These are phyloP conservation scores for Sambucus nigra DNA, from an alignment of 129 eudicot genomes.

Conservation along the genomic window DNA sequence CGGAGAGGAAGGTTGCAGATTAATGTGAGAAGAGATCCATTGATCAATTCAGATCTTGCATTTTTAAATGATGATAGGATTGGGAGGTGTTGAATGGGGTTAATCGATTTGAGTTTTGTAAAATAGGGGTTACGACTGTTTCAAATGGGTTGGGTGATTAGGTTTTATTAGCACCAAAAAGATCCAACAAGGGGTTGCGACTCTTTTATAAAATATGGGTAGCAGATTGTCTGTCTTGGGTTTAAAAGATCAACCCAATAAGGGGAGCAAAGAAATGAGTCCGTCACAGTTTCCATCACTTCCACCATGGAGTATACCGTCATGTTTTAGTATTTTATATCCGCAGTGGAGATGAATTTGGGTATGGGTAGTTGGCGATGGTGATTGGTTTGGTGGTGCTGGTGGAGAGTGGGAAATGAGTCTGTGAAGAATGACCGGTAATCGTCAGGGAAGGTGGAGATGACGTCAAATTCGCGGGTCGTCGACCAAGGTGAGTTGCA, in stretches of 20 bases:
- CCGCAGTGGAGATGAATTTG: conserved; percentile 33
- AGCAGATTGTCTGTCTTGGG: not conserved
- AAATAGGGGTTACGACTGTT: too few species aligned
- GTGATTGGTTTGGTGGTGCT: not conserved
- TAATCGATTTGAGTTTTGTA: too few species aligned
- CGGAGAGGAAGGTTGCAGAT: too few species aligned
- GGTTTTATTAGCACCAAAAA: too few species aligned
- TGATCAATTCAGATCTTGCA: too few species aligned
- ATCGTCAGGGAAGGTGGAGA: conserved; percentile 43
- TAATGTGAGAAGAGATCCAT: too few species aligned
- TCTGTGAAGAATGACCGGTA: conserved; percentile 41
- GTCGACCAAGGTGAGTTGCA: conserved; percentile 27
- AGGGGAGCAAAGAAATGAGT: conserved; percentile 15
- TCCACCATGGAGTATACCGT: conserved; percentile 13
- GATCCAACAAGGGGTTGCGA: too few species aligned
- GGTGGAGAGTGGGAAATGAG: conserved; percentile 33
- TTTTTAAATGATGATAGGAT: too few species aligned
- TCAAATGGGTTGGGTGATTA: too few species aligned
- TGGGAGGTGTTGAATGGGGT: too few species aligned
- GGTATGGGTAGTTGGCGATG: conserved; percentile 1
- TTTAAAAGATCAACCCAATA: conserved; percentile 12
- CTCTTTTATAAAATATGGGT: too few species aligned
- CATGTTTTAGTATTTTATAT: conserved; percentile 20
- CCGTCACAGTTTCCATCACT: conserved; percentile 8
- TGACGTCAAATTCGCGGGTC: conserved; percentile 24